A percentile compares a stretch with the other conserved stretches of the same genome.
phyloP scores from a whole-genome alignment of 352 stramenopile genomes.

The Phytophthora pistaciae region DNA sequence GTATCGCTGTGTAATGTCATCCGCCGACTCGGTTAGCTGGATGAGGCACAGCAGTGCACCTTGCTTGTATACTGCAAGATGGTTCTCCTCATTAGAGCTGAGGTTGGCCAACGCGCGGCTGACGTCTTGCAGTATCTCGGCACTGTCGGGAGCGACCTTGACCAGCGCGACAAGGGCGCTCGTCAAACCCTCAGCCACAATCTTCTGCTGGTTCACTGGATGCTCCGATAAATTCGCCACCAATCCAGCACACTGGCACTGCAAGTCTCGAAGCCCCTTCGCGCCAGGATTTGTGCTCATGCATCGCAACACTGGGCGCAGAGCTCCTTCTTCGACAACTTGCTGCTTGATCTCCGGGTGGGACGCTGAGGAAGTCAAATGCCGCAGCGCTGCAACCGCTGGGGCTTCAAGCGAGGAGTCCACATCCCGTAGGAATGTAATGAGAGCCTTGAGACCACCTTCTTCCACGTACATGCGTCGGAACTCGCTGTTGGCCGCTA shows the following conservation, averaged over 20 bases:
- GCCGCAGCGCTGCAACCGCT: constrained; percentile 90
- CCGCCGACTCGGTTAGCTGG: constrained; percentile 83
- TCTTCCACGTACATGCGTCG: constrained; percentile 90
- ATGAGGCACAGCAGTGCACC: constrained; percentile 93
- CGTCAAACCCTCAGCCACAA: constrained; percentile 93
- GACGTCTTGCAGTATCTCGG: constrained; percentile 96
- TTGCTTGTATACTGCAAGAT: constrained; percentile 93
- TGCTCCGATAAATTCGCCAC: constrained; percentile 96
- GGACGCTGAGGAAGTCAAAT: constrained; percentile 79
- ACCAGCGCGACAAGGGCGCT: constrained; percentile 85
- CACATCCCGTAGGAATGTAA: constrained; percentile 89
- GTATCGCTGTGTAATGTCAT: constrained; percentile 96
- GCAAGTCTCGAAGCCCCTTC: constrained; percentile 89
- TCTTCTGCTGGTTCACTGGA: constrained; percentile 89
- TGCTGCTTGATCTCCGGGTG: constrained; percentile 88
- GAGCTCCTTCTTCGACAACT: constrained; percentile 83
- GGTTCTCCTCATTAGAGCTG: constrained; percentile 95
- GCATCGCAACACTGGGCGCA: constrained; percentile 90
- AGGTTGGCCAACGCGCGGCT: constrained; percentile 94
- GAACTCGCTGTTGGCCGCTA: constrained; percentile 91
- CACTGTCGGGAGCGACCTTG: constrained; percentile 66
- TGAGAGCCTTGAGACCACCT: constrained; percentile 87
- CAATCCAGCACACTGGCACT: constrained; percentile 94
- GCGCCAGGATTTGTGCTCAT: constrained; percentile 68
- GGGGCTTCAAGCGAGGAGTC: constrained; percentile 92